Percentiles rank a stretch among this genome's conserved stretches.
phyloP scores from a whole-genome alignment of 805 yeast species.

The Vanderwaltozyma polyspora region DNA sequence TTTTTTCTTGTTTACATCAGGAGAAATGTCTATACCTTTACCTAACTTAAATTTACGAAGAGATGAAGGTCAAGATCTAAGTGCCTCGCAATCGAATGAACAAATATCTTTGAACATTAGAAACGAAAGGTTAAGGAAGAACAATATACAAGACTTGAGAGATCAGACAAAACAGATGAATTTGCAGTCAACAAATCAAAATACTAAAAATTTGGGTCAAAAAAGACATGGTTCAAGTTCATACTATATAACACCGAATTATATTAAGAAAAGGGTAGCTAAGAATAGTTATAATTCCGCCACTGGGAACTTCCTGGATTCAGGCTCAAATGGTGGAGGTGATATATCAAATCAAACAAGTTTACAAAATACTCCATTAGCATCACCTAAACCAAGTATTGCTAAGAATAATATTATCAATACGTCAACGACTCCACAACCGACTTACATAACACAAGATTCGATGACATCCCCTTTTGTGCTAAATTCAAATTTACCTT shows the following conservation, averaged over 20 bases:
- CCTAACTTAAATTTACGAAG: too few species aligned
- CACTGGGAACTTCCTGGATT: not conserved
- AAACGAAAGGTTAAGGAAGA: too few species aligned
- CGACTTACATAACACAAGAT: not conserved
- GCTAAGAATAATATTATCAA: not conserved
- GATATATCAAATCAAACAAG: too few species aligned
- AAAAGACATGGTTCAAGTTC: slow-evolving; percentile 20
- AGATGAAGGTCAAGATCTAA: too few species aligned
- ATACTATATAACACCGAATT: slow-evolving; percentile 7
- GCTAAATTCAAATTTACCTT: not conserved
- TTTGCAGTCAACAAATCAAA: not conserved
- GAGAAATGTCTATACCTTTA: too few species aligned
- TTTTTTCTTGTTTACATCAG: too few species aligned
- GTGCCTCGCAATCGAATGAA: too few species aligned
- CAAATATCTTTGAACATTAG: too few species aligned
- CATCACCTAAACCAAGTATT: not conserved
- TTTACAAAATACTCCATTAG: not conserved
- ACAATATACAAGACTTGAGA: too few species aligned
- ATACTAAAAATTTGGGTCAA: slow-evolving; percentile 7
- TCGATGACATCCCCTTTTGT: not conserved
- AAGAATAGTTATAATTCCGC: slow-evolving; percentile 3
- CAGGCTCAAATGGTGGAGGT: not conserved
- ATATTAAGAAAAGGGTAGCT: slow-evolving; percentile 17
- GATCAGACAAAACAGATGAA: not conserved
- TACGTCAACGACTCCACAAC: slow-evolving; percentile 1